Conservation (phyloP, 2,329 filamentous ascomycete genomes). For the Arthrobotrys megalospora region DNA sequence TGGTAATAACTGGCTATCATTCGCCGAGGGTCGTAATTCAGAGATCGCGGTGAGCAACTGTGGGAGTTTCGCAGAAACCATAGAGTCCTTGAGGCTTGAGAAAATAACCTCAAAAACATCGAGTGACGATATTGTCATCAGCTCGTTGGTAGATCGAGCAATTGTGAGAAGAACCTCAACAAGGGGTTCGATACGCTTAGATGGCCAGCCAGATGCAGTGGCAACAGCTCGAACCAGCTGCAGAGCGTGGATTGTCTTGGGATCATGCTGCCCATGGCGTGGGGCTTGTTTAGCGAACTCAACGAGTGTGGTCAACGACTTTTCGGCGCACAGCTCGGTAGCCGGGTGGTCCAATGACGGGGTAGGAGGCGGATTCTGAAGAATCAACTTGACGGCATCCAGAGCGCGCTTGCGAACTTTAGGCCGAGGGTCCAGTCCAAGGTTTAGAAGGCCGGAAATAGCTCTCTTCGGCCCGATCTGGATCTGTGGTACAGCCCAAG, state of each 20-base stretch:
- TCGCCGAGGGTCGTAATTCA: constrained; percentile 89
- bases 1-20: constrained; percentile 93
- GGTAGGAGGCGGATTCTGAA: constrained; percentile 88
- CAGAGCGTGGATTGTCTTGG: constrained; percentile 88
- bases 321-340: constrained; percentile 95
- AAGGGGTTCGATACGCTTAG: constrained; percentile 91
- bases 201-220: constrained; percentile 94
- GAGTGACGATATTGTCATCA: constrained; percentile 95
- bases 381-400: constrained; percentile 85
- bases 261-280: constrained; percentile 82
- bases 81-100: constrained; percentile 87
- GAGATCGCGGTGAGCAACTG: constrained; percentile 78
- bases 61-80: constrained; percentile 89
- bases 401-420: constrained; percentile 95
- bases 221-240: constrained; percentile 94
- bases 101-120: constrained; percentile 99
- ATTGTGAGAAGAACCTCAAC: constrained; percentile 92
- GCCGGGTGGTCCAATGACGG: constrained; percentile 94
- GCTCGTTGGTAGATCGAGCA: constrained; percentile 91
- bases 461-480: constrained; percentile 89
- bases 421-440: constrained; percentile 88
- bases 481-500: constrained; percentile 88
- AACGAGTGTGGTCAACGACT: constrained; percentile 83
- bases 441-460: constrained; percentile 85
- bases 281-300: constrained; percentile 79